Conservation (phyloP, 805 yeast genomes). For the Yamadazyma endophytica region DNA sequence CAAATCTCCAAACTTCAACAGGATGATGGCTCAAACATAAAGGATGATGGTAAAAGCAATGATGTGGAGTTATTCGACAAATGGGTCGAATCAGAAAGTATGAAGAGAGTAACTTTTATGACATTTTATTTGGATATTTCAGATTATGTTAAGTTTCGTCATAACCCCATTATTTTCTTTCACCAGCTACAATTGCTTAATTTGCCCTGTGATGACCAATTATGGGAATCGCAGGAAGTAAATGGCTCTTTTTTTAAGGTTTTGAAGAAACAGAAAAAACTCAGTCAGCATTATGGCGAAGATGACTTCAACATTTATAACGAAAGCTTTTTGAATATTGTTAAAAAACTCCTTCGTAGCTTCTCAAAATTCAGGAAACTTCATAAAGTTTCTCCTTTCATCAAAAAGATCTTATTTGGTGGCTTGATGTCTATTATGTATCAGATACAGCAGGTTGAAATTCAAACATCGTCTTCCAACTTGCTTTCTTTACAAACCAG, state of each 20-base stretch:
- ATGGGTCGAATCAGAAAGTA: conserved; percentile 79
- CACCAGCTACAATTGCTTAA: conserved; percentile 36
- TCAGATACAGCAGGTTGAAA: conserved; percentile 26
- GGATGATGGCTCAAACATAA: conserved; percentile 13
- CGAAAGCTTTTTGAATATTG: conserved; percentile 47
- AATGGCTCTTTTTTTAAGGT: conserved; percentile 35
- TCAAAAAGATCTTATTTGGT: conserved; percentile 49
- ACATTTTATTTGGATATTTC: conserved; percentile 78
- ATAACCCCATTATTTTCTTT: conserved; percentile 45
- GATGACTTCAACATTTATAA: conserved; percentile 6
- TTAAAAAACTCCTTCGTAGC: conserved; percentile 56
- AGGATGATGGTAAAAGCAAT: conserved; percentile 13
- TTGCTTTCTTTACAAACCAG: conserved; percentile 10
- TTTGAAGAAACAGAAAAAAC: conserved; percentile 32
- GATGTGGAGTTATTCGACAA: conserved; percentile 42
- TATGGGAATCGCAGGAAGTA: conserved; percentile 38
- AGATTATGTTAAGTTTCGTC: conserved; percentile 77
- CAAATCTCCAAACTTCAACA: conserved; percentile 20
- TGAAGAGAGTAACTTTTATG: conserved; percentile 75
- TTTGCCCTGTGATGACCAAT: conserved; percentile 35
- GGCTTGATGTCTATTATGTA: conserved; percentile 24
- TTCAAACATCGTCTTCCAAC: conserved; percentile 42
- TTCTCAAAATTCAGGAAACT: conserved; percentile 24
- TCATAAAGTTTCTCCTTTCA: conserved; percentile 41
- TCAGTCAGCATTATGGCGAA: conserved; percentile 16